These are phyloP conservation scores for Vigna reflexopilosa DNA, from an alignment of 306 rosid species.

Conservation along the genomic window DNA sequence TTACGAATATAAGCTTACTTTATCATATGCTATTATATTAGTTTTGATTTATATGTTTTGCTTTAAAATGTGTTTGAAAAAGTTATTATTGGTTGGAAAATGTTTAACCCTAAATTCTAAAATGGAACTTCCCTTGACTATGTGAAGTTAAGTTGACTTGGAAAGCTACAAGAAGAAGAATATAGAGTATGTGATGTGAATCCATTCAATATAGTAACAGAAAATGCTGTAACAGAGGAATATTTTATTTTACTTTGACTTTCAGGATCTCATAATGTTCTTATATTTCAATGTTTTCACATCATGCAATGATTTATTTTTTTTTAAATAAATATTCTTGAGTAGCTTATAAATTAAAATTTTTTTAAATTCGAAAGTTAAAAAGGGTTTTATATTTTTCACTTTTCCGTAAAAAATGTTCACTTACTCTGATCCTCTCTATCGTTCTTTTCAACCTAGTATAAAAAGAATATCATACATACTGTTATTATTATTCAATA, in stretches of 20 bases:
- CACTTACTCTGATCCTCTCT: no score
- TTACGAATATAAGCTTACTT: no score
- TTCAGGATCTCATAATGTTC: conserved; percentile 34
- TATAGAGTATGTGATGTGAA: conserved; percentile 44
- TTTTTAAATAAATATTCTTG: not conserved
- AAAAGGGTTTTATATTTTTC: not conserved
- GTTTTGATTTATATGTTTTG: no score
- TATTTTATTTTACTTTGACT: conserved; percentile 48
- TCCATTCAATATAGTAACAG: conserved; percentile 8
- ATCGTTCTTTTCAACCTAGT: no score
- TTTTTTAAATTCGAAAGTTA: not conserved
- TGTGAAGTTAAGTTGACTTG: conserved; percentile 46
- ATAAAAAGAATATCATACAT: no score
- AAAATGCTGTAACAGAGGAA: conserved; percentile 36
- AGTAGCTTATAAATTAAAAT: not conserved
- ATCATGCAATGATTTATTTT: not conserved
- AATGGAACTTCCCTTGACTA: conserved; percentile 16
- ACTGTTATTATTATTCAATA: no score
- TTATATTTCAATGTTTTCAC: conserved; percentile 40
- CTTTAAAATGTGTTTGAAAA: no score
- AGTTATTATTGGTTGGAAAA: conserved; percentile 13
- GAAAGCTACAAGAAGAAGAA: conserved; percentile 66
- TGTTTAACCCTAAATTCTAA: conserved; percentile 6
- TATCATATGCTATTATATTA: no score
- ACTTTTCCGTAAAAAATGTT: no score